Base-by-base conservation (phyloP, 1,284 basidiomycete genomes). In the Erythrobasidium hasegawianum region DNA sequence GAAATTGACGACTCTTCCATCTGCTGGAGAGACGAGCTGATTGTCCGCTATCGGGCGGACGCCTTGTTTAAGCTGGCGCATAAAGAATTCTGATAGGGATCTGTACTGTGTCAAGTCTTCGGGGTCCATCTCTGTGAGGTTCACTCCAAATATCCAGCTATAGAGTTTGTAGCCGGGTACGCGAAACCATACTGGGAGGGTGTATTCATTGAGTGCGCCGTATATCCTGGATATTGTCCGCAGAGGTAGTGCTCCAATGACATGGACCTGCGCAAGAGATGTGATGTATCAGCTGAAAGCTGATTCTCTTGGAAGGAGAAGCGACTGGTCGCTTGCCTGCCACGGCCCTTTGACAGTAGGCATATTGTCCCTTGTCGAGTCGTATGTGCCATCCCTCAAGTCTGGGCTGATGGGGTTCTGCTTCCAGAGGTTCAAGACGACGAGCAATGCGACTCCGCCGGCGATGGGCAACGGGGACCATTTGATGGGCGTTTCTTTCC, bases 381-480 rank as follows among this genome's bases (percentile, higher is more conserved):
- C 75, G 18, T 75, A 71, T 72, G 86, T 62, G 1, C 66, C 58
- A 39, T 62, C 53, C 41, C 57, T 43, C 26, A 66, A 47, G 52
- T 67, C 64, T 5, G 57, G 57, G 24, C 26, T 56, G 52, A 57
- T 41, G 41, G 49, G 24, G 13, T 43, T 50, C 59, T 71, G 69
- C 60, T 75, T 76, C 71, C 73, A 71, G 57, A 71, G 68, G 22
- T 68, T 69, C 24, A 96, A 82, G 54, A 84, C 85, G 67, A 93
- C 85, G 50, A 96, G 86, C 24, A 95, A 82, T 27, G 94, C 82
- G 1, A 90, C 92, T 43, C 93, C 93, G 38, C 96, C 86, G 14
- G 90, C 89, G 68, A 97, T 80, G 14, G 95, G 95, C 50, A 98
- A 84, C 9, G 95, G 94, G 72, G 93, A 94, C 95, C 95, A 98